These are phyloP conservation scores for Usnea hakonensis DNA, from an alignment of 495 filamentous ascomycete species.

Conservation along the genomic window DNA sequence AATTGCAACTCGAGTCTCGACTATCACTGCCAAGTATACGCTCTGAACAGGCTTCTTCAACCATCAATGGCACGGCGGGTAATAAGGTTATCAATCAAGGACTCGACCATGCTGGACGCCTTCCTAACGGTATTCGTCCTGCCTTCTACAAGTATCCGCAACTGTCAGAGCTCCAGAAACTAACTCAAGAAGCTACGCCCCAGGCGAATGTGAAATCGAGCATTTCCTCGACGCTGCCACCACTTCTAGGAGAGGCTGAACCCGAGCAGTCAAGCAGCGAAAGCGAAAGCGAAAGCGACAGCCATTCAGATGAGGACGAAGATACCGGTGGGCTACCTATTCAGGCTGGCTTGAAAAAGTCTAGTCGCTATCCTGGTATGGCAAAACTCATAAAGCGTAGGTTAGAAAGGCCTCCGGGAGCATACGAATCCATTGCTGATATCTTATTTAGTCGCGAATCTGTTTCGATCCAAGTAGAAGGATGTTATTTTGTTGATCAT, in stretches of 20 bases:
- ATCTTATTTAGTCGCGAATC: not conserved
- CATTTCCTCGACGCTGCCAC: not conserved
- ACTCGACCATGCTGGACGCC: conserved; percentile 8
- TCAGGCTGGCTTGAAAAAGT: not conserved
- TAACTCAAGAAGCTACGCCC: not conserved
- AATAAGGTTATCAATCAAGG: not conserved
- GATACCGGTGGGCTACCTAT: not conserved
- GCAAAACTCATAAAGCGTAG: conserved; percentile 1
- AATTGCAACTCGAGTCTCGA: conserved; percentile 3
- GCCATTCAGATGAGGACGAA: conserved; percentile 7
- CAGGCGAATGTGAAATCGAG: not conserved
- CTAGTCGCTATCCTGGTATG: not conserved
- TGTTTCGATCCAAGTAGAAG: not conserved
- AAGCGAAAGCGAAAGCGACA: conserved; percentile 6
- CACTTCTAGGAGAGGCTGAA: not conserved
- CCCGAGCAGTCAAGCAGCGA: conserved; percentile 1
- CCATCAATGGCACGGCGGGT: not conserved
- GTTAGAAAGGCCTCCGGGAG: not conserved
- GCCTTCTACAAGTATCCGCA: conserved; percentile 13
- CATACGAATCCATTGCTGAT: not conserved
- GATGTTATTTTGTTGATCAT: not conserved
- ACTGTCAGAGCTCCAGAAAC: conserved; percentile 12
- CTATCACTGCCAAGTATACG: not conserved
- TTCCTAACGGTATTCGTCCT: conserved; percentile 12
- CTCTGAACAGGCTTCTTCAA: not conserved